Conservation (phyloP, 192 early-diverging fungal genomes). For the Coemansia sp. region DNA sequence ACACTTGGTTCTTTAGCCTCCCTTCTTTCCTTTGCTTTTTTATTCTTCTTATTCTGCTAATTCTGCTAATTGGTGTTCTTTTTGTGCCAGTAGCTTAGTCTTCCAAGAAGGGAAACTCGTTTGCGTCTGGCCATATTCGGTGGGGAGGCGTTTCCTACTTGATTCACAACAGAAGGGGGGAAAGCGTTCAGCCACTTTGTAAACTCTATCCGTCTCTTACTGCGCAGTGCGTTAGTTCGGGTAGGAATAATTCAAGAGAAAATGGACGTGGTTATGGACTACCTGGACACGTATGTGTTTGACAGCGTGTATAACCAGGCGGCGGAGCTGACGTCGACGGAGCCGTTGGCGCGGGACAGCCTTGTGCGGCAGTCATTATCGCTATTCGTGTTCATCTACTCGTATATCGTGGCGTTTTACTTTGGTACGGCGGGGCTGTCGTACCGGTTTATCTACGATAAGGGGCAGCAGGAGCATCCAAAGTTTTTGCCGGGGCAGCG, state of each 20-base stretch:
- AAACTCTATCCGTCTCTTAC: not conserved
- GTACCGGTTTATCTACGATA: constrained; percentile 85
- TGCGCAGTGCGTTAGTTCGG: not conserved
- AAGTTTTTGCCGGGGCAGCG: constrained; percentile 90
- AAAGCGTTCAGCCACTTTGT: too few relatives aligned
- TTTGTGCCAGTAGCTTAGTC: too few relatives aligned
- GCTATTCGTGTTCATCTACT: constrained; percentile 62
- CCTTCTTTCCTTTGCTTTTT: too few relatives aligned
- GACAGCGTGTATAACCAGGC: constrained; percentile 55
- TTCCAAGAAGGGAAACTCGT: too few relatives aligned
- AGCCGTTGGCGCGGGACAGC: constrained; percentile 53
- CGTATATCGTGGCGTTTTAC: constrained; percentile 78
- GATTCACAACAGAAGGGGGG: too few relatives aligned
- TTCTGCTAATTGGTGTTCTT: too few relatives aligned
- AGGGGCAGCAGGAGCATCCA: constrained; percentile 84
- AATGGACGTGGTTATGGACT: constrained; percentile 65
- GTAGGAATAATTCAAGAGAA: not conserved
- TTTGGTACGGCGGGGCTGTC: constrained; percentile 67
- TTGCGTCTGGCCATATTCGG: too few relatives aligned
- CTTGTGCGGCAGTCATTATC: constrained; percentile 67
- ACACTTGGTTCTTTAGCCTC: too few relatives aligned
- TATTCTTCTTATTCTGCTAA: too few relatives aligned
- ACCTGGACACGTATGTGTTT: constrained; percentile 59
- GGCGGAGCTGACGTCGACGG: constrained; percentile 40
- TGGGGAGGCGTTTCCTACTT: too few relatives aligned